These are phyloP conservation scores for Camelina neglecta DNA, from an alignment of 345 rosid genomes.

Conservation along the genomic window DNA sequence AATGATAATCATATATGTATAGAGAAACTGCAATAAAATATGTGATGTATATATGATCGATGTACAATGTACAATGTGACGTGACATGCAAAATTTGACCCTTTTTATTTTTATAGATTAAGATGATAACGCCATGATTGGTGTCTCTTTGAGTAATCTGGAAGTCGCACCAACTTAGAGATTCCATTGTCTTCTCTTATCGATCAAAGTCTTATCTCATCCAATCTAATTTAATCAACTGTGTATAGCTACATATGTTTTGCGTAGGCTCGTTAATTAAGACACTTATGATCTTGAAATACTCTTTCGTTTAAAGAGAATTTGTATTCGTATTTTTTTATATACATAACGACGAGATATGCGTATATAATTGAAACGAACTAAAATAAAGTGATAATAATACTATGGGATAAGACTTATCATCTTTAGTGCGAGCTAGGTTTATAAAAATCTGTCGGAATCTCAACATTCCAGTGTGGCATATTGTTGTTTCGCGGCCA, in stretches of 20 bases:
- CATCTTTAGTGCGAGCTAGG: no score
- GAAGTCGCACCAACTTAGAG: slow-evolving; percentile 40
- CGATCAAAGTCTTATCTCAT: not conserved
- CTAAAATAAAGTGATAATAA: not conserved
- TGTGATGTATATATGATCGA: not conserved
- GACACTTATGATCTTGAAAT: not conserved
- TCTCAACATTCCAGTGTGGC: no score
- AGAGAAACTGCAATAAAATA: not conserved
- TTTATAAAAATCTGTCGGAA: no score
- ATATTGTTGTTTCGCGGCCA: no score
- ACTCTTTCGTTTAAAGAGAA: not conserved
- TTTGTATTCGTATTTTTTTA: no score
- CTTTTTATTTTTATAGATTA: not conserved
- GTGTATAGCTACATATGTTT: not conserved
- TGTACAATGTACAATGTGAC: slow-evolving; percentile 8
- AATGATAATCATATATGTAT: not conserved
- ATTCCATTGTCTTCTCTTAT: not conserved
- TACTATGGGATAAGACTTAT: not conserved
- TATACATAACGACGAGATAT: no score
- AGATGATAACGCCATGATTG: slow-evolving; percentile 36
- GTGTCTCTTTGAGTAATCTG: slow-evolving; percentile 35
- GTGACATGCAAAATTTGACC: slow-evolving; percentile 34
- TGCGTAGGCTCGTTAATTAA: not conserved
- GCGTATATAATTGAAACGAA: not conserved
- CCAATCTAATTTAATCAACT: no score